Percentiles rank a stretch among this genome's conserved stretches.
phyloP scores from a whole-genome alignment of 495 filamentous ascomycete species.

The Hyaloscypha bicolor region DNA sequence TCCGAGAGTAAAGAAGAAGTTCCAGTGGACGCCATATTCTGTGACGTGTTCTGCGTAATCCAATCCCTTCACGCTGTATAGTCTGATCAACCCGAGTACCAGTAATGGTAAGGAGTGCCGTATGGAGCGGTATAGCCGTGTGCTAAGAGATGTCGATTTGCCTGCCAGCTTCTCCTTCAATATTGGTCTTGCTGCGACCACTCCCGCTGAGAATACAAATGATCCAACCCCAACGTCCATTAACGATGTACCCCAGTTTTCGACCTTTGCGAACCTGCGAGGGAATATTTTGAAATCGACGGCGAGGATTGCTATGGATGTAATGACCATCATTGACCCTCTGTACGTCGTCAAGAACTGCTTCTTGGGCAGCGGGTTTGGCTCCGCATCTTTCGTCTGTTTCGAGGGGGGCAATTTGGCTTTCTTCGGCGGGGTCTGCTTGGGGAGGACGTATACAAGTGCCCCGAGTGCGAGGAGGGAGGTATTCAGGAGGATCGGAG shows the following conservation, averaged over 20 bases:
- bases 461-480: constrained; percentile 66
- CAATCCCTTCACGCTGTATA: constrained; percentile 88
- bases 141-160: constrained; percentile 47
- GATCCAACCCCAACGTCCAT: constrained; percentile 99
- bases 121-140: constrained; percentile 62
- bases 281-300: constrained; percentile 95
- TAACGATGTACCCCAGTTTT: constrained; percentile 96
- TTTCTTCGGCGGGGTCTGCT: constrained; percentile 51
- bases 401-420: constrained; percentile 54
- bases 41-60: constrained; percentile 98
- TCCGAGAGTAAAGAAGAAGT: constrained; percentile 97
- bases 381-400: constrained; percentile 35
- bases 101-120: constrained; percentile 84
- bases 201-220: constrained; percentile 93
- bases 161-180: constrained; percentile 66
- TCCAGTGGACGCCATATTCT: constrained; percentile 99
- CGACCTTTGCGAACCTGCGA: constrained; percentile 92
- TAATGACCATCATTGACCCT: constrained; percentile 89
- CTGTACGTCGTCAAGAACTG: constrained; percentile 92
- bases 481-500: constrained; percentile 72
- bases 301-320: constrained; percentile 91
- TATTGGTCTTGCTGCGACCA: constrained; percentile 88
- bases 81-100: constrained; percentile 74
- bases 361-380: constrained; percentile 70
- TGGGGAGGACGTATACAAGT: constrained; percentile 35